Evolutionary conservation across 148 eudicot genomes (phyloP).

Genomic region (Nyssa sinensis): DNA sequence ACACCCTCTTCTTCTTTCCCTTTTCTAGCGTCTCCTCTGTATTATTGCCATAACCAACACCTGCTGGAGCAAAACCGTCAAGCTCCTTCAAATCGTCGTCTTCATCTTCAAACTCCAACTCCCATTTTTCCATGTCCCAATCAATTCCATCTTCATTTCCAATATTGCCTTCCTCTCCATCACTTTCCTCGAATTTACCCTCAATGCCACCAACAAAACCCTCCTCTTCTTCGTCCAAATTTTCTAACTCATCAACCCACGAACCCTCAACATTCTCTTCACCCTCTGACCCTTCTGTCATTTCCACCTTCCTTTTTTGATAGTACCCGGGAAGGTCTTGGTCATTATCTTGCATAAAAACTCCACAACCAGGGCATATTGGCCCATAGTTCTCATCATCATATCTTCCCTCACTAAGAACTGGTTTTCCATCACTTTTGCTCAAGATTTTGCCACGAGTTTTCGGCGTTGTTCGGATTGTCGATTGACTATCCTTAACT

Average conservation of each 20-base stretch:
- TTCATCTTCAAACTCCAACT: constrained; percentile 40
- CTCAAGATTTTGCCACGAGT: constrained; percentile 33
- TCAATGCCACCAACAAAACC: constrained; percentile 38
- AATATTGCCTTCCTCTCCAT: constrained; percentile 29
- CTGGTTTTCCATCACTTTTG: constrained; percentile 37
- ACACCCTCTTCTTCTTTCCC: constrained; percentile 46
- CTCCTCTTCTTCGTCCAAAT: constrained; percentile 30
- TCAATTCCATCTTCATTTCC: constrained; percentile 34
- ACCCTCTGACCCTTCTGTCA: constrained; percentile 22
- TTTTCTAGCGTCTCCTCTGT: constrained; percentile 59
- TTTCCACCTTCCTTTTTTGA: constrained; percentile 52
- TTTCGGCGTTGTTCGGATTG: constrained; percentile 32
- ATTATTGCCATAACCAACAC: constrained; percentile 82
- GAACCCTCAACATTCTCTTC: constrained; percentile 27
- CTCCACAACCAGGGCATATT: constrained; percentile 95
- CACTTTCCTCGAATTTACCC: constrained; percentile 34
- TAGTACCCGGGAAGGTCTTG: constrained; percentile 79
- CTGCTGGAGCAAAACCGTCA: constrained; percentile 73
- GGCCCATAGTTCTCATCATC: constrained; percentile 65
- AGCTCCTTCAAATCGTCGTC: constrained; percentile 47
- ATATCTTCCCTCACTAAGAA: constrained; percentile 90
- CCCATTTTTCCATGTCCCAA: constrained; percentile 85
- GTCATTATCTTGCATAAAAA: constrained; percentile 91
- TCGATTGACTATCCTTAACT: constrained; percentile 43
- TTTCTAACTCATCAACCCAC: constrained; percentile 38